Conservation (phyloP, 2,329 filamentous ascomycete species). For the Drechslerella dactyloides region DNA sequence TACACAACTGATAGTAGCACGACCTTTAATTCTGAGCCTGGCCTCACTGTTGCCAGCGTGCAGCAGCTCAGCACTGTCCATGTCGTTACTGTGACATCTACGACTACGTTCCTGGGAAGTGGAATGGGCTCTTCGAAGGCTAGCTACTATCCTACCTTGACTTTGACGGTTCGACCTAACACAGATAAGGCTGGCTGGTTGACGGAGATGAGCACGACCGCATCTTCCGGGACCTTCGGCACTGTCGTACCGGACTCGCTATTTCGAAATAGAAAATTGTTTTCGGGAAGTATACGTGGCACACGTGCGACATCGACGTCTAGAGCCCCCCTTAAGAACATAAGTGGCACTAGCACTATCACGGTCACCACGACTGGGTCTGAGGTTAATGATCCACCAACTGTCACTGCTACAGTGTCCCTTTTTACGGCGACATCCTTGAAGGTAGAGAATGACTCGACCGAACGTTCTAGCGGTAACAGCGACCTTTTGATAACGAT, state of each 20-base stretch:
- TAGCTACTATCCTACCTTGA: constrained; percentile 24
- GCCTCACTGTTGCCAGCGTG: too few species aligned
- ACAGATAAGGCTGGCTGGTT: constrained; percentile 13
- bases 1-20: too few species aligned
- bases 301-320: background rate
- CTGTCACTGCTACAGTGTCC: constrained; percentile 22
- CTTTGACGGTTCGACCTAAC: constrained; percentile 16
- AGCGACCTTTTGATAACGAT: too few species aligned
- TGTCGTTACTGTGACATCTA: constrained; percentile 18
- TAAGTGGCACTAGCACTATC: constrained; percentile 6
- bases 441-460: constrained; percentile 1
- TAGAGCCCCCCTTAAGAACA: background rate
- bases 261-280: constrained; percentile 10
- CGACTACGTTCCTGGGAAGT: constrained; percentile 16
- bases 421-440: constrained; percentile 13
- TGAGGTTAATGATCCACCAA: constrained; percentile 5
- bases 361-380: constrained; percentile 19
- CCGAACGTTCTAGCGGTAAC: constrained; percentile 2
- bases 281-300: too few species aligned
- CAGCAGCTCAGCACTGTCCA: too few species aligned
- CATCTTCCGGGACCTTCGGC: background rate
- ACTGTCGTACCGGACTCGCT: constrained; percentile 12
- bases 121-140: constrained; percentile 16
- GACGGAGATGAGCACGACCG: background rate
- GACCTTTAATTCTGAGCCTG: too few species aligned